These are phyloP conservation scores for Terana coerulea DNA, from an alignment of 768 basidiomycete genomes.

Conservation along the genomic window DNA sequence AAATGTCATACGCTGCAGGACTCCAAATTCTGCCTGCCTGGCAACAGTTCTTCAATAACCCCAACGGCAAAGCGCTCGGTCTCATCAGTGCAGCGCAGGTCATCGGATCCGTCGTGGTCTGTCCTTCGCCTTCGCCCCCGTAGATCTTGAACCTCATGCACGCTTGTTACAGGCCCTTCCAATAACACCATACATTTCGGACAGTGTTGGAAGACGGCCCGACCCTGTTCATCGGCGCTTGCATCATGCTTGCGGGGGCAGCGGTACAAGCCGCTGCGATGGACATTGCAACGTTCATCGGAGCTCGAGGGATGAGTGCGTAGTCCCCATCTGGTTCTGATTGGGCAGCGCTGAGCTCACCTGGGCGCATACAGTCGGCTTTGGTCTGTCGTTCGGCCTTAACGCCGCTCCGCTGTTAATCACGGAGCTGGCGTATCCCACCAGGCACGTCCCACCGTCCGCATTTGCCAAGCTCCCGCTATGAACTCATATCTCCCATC, in stretches of 20 bases:
- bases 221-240: slow-evolving; percentile 55
- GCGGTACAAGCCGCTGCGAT: slow-evolving; percentile 47
- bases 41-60: slow-evolving; percentile 52
- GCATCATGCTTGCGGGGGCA: slow-evolving; percentile 64
- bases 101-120: slow-evolving; percentile 25
- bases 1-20: slow-evolving; percentile 36
- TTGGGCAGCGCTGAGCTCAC: slow-evolving; percentile 1
- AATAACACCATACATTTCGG: slow-evolving; percentile 57
- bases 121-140: not conserved
- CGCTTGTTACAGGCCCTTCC: slow-evolving; percentile 44
- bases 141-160: not conserved
- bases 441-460: slow-evolving; percentile 46
- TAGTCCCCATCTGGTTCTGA: slow-evolving; percentile 9
- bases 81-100: slow-evolving; percentile 62
- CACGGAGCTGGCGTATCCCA: slow-evolving; percentile 67
- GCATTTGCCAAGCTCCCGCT: not conserved
- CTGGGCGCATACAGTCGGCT: slow-evolving; percentile 44
- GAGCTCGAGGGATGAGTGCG: slow-evolving; percentile 52
- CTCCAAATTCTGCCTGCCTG: slow-evolving; percentile 66
- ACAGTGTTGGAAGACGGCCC: slow-evolving; percentile 58
- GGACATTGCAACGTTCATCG: slow-evolving; percentile 50
- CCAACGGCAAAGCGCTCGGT: slow-evolving; percentile 48
- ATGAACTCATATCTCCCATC: slow-evolving; percentile 24
- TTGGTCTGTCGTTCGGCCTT: slow-evolving; percentile 57
- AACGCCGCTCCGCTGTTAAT: slow-evolving; percentile 63